Evolutionary conservation across 371 early-diverging fungal species (phyloP).

Genomic region (Apophysomyces ossiformis): DNA sequence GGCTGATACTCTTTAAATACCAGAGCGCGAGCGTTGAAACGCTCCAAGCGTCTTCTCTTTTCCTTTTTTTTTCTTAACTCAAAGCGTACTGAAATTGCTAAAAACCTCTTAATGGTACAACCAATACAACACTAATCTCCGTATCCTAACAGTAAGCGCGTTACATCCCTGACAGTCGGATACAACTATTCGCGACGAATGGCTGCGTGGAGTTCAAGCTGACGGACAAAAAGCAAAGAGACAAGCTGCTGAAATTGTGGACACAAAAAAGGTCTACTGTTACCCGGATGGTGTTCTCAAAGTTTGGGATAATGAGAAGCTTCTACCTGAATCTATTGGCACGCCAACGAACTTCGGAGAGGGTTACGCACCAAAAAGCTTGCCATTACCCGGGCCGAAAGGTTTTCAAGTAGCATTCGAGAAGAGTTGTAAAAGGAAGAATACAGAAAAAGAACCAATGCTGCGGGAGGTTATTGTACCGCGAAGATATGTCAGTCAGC

Average conservation of each 20-base stretch:
- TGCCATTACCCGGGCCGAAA: neutral
- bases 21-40: neutral
- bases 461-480: neutral
- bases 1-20: too few species aligned
- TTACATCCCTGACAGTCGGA: neutral
- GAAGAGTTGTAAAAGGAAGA: neutral
- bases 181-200: neutral
- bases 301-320: neutral
- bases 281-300: neutral
- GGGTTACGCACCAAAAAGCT: neutral
- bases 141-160: too few species aligned
- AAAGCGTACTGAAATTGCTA: too few species aligned
- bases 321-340: neutral
- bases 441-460: neutral
- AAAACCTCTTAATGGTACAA: too few species aligned
- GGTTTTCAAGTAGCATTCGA: neutral
- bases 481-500: neutral
- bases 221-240: neutral
- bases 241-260: neutral
- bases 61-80: neutral
- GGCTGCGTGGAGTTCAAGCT: neutral
- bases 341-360: too few species aligned
- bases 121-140: too few species aligned
- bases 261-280: neutral
- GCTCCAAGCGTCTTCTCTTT: neutral